phyloP scores from a whole-genome alignment of 169 alveolate species.

The Toxoplasma gondii region DNA sequence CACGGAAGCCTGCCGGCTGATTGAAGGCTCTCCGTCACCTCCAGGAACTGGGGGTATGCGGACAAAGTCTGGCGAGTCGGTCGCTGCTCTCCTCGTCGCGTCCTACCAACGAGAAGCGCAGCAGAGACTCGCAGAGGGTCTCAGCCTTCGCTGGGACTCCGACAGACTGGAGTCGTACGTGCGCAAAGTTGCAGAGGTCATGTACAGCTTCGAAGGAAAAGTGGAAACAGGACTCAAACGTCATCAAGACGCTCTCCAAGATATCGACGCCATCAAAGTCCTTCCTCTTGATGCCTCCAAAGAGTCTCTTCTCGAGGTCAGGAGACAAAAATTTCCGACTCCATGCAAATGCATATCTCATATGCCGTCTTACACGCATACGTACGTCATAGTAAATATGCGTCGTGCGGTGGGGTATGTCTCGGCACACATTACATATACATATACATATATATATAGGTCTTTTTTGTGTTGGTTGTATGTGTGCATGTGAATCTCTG shows the following conservation, averaged over 20 bases:
- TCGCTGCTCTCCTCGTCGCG: slow-evolving; percentile 69
- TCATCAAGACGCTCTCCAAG: slow-evolving; percentile 42
- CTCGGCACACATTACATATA: background rate
- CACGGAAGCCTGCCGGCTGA: slow-evolving; percentile 56
- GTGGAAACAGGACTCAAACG: slow-evolving; percentile 53
- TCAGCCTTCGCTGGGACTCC: slow-evolving; percentile 63
- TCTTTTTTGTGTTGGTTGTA: no score
- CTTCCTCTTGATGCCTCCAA: slow-evolving; percentile 46
- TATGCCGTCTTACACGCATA: no score
- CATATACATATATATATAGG: background rate
- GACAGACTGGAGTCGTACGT: slow-evolving; percentile 65
- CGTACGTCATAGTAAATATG: no score
- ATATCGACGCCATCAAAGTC: slow-evolving; percentile 50
- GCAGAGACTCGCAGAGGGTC: slow-evolving; percentile 64
- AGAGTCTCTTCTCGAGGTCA: background rate
- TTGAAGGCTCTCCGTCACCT: slow-evolving; percentile 12
- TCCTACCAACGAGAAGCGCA: slow-evolving; percentile 72
- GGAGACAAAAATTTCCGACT: background rate
- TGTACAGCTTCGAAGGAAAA: slow-evolving; percentile 59
- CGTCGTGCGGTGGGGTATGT: no score
- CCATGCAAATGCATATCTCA: background rate
- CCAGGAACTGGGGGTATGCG: background rate
- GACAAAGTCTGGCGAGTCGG: background rate
- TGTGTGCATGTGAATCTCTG: background rate
- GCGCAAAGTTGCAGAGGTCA: slow-evolving; percentile 53